Base-by-base conservation (phyloP, 2,329 filamentous ascomycete species). In the Aureobasidium namibiae region DNA sequence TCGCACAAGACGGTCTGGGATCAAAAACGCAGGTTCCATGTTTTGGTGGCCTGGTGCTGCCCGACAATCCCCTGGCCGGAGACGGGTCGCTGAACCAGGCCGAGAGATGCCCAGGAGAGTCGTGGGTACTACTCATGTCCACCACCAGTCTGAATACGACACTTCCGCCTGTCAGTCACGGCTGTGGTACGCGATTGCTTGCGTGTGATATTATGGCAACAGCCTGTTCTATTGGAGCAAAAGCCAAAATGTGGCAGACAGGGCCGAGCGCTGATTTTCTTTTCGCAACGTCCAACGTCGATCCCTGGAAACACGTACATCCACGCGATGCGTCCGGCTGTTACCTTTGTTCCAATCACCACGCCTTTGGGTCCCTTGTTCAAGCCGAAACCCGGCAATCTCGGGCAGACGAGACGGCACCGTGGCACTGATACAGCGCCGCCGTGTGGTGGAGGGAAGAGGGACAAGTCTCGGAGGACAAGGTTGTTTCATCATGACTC, bases 401-500 rank as follows among this genome's bases (percentile, higher is more conserved):
- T 56, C 52, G 41, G 52, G 8, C 50, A 36, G 33, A 23, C 33
- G 44, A 57, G 54, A 18, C 39, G 13, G 52, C 31, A 46, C 33
- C 41, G 31, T 56, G 52, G 52, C 52, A 8, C 50, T 54, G 36
- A 54, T 26, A 33, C 50, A 6, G 38, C 38, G 38, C 24, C 50
- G 50, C 38, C 18, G 50, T 54, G 39, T 42, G 50, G 50, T 41
- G 7, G 13, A 42, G 24, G 50, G 26, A 42, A 34, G 52, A 18
- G 29, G 21, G 52, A 56, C 7, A 46, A 57, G 54, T 42, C 42
- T 57, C 54, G 41, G 34, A 4, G 21, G 23, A 56, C 26, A 56
- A 56, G 41, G 52, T 56, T 57, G 54, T 57, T 57, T 57, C 54
- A 57, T 29, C 54, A 48, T 57, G 54, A 57, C 54, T 57, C 54